phyloP scores from a whole-genome alignment of 2,329 filamentous ascomycete species.

The Aaosphaeria arxii region DNA sequence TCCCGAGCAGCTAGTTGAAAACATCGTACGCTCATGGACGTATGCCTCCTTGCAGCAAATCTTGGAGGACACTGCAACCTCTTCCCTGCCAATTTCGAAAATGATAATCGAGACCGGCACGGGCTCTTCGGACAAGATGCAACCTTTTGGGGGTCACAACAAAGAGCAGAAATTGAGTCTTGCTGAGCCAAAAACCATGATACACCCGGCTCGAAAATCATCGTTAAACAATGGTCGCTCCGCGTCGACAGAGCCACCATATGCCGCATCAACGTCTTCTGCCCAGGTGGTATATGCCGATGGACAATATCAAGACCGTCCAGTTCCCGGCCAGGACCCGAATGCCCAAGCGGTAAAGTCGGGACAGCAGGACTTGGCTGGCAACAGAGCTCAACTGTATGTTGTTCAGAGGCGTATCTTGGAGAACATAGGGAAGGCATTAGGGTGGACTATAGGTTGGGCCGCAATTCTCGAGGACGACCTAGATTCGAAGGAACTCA shows the following conservation, averaged over 20 bases:
- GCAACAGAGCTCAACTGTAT: conserved; percentile 77
- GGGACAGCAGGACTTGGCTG: conserved; percentile 79
- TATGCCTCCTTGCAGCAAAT: conserved; percentile 76
- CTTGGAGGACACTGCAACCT: conserved; percentile 69
- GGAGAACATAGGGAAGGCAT: conserved; percentile 67
- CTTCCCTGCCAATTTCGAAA: conserved; percentile 61
- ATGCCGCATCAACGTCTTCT: conserved; percentile 22
- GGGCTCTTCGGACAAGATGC: conserved; percentile 42
- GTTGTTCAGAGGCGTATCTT: conserved; percentile 76
- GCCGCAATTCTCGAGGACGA: conserved; percentile 35
- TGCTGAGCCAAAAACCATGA: conserved; percentile 67
- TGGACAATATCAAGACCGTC: conserved; percentile 33
- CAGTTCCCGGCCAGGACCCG: conserved; percentile 17
- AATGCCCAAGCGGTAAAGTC: conserved; percentile 34
- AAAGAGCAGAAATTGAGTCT: conserved; percentile 62
- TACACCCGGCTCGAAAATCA: conserved; percentile 64
- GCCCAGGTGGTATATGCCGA: conserved; percentile 39
- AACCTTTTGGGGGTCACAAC: conserved; percentile 47
- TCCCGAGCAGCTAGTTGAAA: conserved; percentile 61
- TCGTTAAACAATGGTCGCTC: conserved; percentile 50
- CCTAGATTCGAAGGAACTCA: conserved; percentile 24
- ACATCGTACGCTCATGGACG: conserved; percentile 73
- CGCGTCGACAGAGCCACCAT: conserved; percentile 28
- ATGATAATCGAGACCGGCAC: conserved; percentile 18
- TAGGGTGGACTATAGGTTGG: conserved; percentile 79